Evolutionary conservation across 108 stramenopile species (phyloP).

Genomic region (Pseudonitzschia pungens): DNA sequence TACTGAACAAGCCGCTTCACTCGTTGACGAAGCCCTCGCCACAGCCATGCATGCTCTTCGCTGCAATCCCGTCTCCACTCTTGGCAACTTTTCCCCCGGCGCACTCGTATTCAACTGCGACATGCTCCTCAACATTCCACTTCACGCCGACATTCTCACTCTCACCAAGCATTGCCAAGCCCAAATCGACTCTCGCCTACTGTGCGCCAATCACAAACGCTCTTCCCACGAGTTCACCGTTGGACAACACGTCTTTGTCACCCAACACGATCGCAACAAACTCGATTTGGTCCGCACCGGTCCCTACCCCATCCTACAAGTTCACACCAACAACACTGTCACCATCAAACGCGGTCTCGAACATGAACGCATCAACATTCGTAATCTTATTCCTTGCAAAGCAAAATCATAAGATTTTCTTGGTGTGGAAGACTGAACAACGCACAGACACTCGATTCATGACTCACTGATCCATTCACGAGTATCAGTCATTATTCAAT

Average conservation of each 20-base stretch:
- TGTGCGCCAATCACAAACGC: background rate
- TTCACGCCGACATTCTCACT: background rate
- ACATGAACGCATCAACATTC: background rate
- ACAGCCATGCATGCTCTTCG: conserved; percentile 31
- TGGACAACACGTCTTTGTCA: background rate
- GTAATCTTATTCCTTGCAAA: background rate
- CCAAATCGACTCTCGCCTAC: background rate
- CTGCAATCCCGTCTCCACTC: background rate
- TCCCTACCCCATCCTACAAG: background rate
- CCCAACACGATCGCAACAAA: background rate
- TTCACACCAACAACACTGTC: background rate
- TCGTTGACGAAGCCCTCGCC: conserved; percentile 6
- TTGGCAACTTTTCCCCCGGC: conserved; percentile 27
- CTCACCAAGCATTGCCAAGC: background rate
- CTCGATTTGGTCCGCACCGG: background rate
- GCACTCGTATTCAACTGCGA: conserved; percentile 42
- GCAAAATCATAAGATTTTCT: background rate
- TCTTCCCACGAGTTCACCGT: background rate
- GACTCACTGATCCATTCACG: no score
- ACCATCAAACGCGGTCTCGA: background rate
- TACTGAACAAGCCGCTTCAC: background rate
- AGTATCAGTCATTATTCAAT: no score
- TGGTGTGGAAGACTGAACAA: background rate
- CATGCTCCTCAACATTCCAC: conserved; percentile 45
- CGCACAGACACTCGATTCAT: background rate